These are phyloP conservation scores for Chytriomyces hyalinus DNA, from an alignment of 192 early-diverging fungal genomes.

Conservation along the genomic window DNA sequence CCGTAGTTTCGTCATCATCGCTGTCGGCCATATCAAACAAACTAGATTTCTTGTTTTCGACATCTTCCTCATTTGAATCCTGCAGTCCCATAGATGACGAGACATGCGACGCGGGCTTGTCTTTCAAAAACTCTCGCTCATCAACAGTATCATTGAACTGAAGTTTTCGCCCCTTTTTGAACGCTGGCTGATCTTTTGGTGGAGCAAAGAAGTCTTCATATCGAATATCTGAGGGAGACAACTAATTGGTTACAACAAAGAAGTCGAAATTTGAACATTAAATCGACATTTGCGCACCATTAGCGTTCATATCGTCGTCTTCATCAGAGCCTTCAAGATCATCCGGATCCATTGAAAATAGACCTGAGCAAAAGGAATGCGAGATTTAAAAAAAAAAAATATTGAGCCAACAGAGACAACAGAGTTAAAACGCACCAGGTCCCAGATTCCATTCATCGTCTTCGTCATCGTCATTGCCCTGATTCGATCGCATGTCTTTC, in stretches of 20 bases:
- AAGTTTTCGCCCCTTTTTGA: constrained; percentile 28
- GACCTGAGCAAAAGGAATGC: constrained; percentile 9
- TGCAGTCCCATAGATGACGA: constrained; percentile 23
- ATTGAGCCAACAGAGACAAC: background rate
- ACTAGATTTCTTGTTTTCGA: constrained; percentile 52
- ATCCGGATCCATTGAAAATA: constrained; percentile 39
- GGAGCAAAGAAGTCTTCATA: constrained; percentile 88
- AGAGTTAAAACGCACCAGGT: constrained; percentile 9
- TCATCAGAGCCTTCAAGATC: constrained; percentile 70
- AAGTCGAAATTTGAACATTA: background rate
- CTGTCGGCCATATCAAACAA: constrained; percentile 65
- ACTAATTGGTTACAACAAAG: background rate
- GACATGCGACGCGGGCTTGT: constrained; percentile 16
- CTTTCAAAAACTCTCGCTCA: constrained; percentile 25
- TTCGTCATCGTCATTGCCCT: constrained; percentile 62
- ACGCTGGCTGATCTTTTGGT: constrained; percentile 30
- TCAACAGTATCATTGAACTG: constrained; percentile 34
- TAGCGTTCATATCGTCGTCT: constrained; percentile 60
- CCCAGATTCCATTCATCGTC: constrained; percentile 46
- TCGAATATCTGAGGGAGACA: constrained; percentile 64
- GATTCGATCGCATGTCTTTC: constrained; percentile 64
- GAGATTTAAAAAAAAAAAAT: background rate
- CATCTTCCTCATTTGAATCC: constrained; percentile 48
- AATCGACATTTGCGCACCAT: constrained; percentile 38
- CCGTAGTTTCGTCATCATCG: constrained; percentile 47